These are phyloP conservation scores for Cryomyces minteri DNA, from an alignment of 495 filamentous ascomycete species.

Conservation along the genomic window DNA sequence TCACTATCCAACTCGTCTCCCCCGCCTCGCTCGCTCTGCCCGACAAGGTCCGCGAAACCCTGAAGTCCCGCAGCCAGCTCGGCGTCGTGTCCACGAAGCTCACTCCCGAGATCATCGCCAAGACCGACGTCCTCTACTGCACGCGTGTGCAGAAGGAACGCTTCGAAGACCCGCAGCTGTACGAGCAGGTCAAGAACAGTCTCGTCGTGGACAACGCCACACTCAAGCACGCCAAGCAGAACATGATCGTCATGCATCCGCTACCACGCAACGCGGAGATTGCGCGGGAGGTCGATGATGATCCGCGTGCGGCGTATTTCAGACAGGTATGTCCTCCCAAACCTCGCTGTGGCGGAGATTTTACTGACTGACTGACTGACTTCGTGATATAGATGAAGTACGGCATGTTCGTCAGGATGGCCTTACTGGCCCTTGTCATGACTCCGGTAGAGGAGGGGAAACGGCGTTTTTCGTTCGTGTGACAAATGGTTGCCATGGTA, in stretches of 20 bases:
- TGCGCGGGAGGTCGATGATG: conserved; percentile 88
- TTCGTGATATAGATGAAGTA: conserved; percentile 68
- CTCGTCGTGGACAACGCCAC: conserved; percentile 79
- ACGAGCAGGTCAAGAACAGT: conserved; percentile 69
- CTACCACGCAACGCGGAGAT: conserved; percentile 86
- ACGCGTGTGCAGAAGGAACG: conserved; percentile 93
- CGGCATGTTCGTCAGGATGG: conserved; percentile 95
- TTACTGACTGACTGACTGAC: conserved; percentile 28
- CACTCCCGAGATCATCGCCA: conserved; percentile 66
- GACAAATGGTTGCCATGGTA: too few relatives aligned
- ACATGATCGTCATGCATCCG: conserved; percentile 89
- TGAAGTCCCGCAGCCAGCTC: conserved; percentile 57
- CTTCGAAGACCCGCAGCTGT: conserved; percentile 60
- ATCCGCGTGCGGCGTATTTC: conserved; percentile 93
- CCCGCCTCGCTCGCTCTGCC: conserved; percentile 67
- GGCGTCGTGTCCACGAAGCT: conserved; percentile 53
- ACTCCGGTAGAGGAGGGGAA: conserved; percentile 26
- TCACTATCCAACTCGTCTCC: conserved; percentile 78
- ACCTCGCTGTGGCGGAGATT: background rate
- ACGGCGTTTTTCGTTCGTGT: too few relatives aligned
- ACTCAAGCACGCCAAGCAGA: conserved; percentile 77
- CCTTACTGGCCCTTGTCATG: conserved; percentile 83
- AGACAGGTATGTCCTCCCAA: conserved; percentile 61
- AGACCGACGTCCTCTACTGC: conserved; percentile 84
- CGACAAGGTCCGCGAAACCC: conserved; percentile 44